These are phyloP conservation scores for Trichoderma lentiforme DNA, from an alignment of 2,329 filamentous ascomycete species.

Conservation along the genomic window DNA sequence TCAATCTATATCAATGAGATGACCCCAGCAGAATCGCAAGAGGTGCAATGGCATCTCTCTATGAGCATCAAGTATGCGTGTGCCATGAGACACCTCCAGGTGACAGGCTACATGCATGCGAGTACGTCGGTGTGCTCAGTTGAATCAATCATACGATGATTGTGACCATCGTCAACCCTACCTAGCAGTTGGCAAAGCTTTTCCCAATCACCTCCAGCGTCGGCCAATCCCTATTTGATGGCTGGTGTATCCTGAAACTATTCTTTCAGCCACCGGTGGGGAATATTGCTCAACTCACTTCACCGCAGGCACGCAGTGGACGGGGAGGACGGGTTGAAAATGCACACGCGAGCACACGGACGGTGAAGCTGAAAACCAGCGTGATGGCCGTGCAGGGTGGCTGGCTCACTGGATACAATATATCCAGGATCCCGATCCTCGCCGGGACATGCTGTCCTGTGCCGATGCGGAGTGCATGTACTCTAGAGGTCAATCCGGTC, in stretches of 20 bases:
- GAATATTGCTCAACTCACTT: background rate
- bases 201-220: background rate
- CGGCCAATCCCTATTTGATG: background rate
- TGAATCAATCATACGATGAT: background rate
- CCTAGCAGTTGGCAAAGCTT: background rate
- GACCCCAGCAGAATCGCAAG: background rate
- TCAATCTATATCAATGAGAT: background rate
- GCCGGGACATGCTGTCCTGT: background rate
- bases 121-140: background rate
- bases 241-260: background rate
- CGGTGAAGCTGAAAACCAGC: slow-evolving; percentile 8
- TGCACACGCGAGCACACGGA: background rate
- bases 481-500: background rate
- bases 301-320: background rate
- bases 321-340: background rate
- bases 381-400: slow-evolving; percentile 4
- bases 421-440: slow-evolving; percentile 1
- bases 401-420: background rate
- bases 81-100: background rate
- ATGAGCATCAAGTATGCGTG: background rate
- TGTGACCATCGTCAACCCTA: background rate
- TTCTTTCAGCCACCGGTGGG: slow-evolving; percentile 3
- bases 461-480: background rate
- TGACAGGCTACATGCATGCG: background rate
- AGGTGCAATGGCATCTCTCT: background rate